Percentiles rank a stretch among this genome's conserved stretches.
These are phyloP conservation scores for Leishmania martiniquensis DNA, from an alignment of 208 protist genomes.

Conservation along the genomic window DNA sequence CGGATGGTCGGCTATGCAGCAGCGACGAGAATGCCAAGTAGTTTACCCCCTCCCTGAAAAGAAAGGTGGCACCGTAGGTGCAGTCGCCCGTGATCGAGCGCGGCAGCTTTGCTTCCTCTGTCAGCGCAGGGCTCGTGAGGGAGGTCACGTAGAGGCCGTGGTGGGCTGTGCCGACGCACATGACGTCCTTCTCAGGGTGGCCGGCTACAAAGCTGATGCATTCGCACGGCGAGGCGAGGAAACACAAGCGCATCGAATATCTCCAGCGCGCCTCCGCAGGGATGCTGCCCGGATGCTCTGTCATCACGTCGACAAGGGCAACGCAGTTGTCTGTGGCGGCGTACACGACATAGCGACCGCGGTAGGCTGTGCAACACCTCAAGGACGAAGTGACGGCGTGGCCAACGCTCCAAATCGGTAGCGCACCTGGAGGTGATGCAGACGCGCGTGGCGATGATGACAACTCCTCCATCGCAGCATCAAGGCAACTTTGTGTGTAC, in stretches of 20 bases:
- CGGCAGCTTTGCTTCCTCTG: slow-evolving; percentile 48
- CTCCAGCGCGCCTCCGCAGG: slow-evolving; percentile 12
- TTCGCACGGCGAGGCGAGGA: slow-evolving; percentile 27
- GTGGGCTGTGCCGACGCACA: slow-evolving; percentile 69
- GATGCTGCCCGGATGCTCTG: background rate
- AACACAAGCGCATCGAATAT: slow-evolving; percentile 22
- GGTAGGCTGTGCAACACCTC: slow-evolving; percentile 28
- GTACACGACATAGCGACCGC: slow-evolving; percentile 29
- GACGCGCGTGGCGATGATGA: background rate
- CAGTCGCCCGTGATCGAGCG: slow-evolving; percentile 54
- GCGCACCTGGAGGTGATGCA: background rate
- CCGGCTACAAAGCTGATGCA: slow-evolving; percentile 56
- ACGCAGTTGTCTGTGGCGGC: slow-evolving; percentile 17
- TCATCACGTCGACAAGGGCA: slow-evolving; percentile 16
- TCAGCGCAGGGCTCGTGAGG: slow-evolving; percentile 43
- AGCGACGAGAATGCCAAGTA: slow-evolving; percentile 76
- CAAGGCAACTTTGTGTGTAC: background rate
- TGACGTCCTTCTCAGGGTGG: slow-evolving; percentile 52
- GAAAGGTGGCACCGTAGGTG: slow-evolving; percentile 64
- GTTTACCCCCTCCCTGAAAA: slow-evolving; percentile 41
- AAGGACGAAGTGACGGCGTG: slow-evolving; percentile 23
- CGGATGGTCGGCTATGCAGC: slow-evolving; percentile 36
- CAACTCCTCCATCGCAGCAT: background rate
- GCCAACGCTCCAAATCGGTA: slow-evolving; percentile 21
- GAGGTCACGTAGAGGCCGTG: slow-evolving; percentile 76